Evolutionary conservation across 2,329 filamentous ascomycete genomes (phyloP), one percentile per base, ranked within the genome.

Genomic region (Dothidotthia symphoricarpi): DNA sequence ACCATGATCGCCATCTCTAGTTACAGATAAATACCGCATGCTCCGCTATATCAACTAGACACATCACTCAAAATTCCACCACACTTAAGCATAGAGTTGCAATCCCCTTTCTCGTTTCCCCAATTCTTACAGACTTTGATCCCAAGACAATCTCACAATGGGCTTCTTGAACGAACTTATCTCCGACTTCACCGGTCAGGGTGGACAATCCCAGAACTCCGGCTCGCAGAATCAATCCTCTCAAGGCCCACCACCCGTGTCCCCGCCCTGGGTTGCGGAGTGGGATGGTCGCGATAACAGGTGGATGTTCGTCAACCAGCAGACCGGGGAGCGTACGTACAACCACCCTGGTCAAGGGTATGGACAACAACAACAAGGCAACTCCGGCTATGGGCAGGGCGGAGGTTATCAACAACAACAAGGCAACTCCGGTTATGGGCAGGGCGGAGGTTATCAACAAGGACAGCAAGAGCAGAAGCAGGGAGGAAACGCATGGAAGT

Each of bases 281-380:
- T 58, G 54, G 54, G 47, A 53, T 33, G 31, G 25, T 8, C 49
- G 45, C 22, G 54, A 56, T 2, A 47, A 47, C 25, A 48, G 53
- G 16, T 58, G 53, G 53, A 6, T 58, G n/a, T 58, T 58, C 16
- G 44, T 58, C 14, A 58, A 58, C 35, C 54, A 58, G 32, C 51
- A 55, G 12, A 50, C 42, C 8, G 51, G 53, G 31, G 53, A 56
- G 26, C 54, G 53, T 14, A 58, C 54, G 26, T 51, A 31, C 31
- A 48, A 50, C 3, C 56, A 58, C 15, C 54, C 54, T 3, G 50
- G 50, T 7, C 50, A 22, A 9, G 41, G 41, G 6, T 36, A 36
- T 0, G 41, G 37, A 5, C 38, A 39, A 11, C 41, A 43, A n/a
- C 14, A 29, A 10, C 37, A 44, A 34, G 41, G 41, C 2, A 22